phyloP scores from a whole-genome alignment of 2,329 filamentous ascomycete genomes.

The Pleurostoma richardsiae region DNA sequence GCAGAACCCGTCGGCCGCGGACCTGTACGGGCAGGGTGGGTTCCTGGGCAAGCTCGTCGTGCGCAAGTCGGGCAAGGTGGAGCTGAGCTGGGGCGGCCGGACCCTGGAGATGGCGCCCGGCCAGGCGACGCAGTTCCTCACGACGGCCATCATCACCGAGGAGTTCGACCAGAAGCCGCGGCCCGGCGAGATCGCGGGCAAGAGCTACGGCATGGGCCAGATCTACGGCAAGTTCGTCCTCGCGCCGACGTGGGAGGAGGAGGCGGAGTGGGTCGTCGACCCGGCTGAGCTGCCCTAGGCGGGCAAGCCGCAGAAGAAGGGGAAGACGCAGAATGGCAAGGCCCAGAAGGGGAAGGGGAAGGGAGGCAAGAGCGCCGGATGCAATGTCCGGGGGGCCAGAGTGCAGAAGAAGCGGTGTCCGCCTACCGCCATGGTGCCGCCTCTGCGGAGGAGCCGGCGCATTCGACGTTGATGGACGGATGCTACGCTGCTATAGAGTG shows the following conservation, averaged over 20 bases:
- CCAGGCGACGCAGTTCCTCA: constrained; percentile 47
- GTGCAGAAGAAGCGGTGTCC: too few relatives aligned
- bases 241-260: constrained; percentile 53
- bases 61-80: constrained; percentile 56
- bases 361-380: too few relatives aligned
- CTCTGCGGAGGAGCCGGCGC: too few relatives aligned
- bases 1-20: constrained; percentile 17
- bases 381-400: too few relatives aligned
- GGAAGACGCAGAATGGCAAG: too few relatives aligned
- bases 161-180: constrained; percentile 48
- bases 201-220: constrained; percentile 57
- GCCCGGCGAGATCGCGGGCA: constrained; percentile 35
- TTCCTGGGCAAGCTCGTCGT: constrained; percentile 56
- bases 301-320: too few relatives aligned
- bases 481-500: too few relatives aligned
- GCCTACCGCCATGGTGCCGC: too few relatives aligned
- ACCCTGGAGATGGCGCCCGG: constrained; percentile 49
- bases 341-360: too few relatives aligned
- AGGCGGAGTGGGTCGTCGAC: constrained; percentile 48
- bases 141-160: constrained; percentile 55
- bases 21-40: constrained; percentile 45
- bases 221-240: constrained; percentile 59
- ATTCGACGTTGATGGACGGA: too few relatives aligned
- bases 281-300: constrained; percentile 22
- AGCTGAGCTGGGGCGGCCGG: constrained; percentile 58